A percentile compares a stretch with the other conserved stretches of the same genome.
These are phyloP conservation scores for Euphorbia corollata DNA, from an alignment of 441 rosid species.

Conservation along the genomic window DNA sequence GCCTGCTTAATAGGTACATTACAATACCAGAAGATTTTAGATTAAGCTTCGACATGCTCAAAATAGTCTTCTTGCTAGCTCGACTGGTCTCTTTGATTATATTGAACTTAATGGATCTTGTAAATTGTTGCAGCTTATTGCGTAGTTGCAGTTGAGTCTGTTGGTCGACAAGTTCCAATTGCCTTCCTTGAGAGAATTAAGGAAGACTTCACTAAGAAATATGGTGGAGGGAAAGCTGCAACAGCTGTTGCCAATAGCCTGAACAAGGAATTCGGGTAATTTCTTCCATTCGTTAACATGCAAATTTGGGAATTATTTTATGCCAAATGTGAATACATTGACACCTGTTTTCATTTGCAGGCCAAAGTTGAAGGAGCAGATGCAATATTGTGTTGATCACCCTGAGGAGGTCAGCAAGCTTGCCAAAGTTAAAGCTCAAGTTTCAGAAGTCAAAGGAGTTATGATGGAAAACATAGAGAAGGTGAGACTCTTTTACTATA, in stretches of 20 bases:
- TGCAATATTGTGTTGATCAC: constrained; percentile 71
- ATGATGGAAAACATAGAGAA: constrained; percentile 85
- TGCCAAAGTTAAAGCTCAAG: constrained; percentile 76
- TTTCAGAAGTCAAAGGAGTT: constrained; percentile 79
- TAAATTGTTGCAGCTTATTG: constrained; percentile 59
- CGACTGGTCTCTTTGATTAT: neutral
- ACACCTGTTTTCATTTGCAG: constrained; percentile 23
- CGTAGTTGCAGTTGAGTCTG: constrained; percentile 87
- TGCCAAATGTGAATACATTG: neutral
- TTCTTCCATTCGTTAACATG: neutral
- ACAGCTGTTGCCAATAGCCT: constrained; percentile 64
- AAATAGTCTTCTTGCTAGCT: neutral
- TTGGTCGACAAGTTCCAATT: constrained; percentile 79
- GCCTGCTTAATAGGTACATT: neutral
- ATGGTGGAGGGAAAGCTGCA: constrained; percentile 80
- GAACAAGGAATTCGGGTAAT: constrained; percentile 81
- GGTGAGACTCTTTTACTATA: constrained; percentile 26
- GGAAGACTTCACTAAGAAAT: constrained; percentile 76
- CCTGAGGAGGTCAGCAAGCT: constrained; percentile 70
- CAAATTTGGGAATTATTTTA: neutral
- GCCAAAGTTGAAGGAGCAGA: constrained; percentile 70
- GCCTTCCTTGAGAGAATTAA: constrained; percentile 82
- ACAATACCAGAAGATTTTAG: neutral
- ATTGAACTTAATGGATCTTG: constrained; percentile 16
- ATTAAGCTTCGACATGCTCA: neutral